A percentile compares a stretch with the other conserved stretches of the same genome.
phyloP scores from a whole-genome alignment of 2,329 filamentous ascomycete species.

The Alternaria tenuissima region DNA sequence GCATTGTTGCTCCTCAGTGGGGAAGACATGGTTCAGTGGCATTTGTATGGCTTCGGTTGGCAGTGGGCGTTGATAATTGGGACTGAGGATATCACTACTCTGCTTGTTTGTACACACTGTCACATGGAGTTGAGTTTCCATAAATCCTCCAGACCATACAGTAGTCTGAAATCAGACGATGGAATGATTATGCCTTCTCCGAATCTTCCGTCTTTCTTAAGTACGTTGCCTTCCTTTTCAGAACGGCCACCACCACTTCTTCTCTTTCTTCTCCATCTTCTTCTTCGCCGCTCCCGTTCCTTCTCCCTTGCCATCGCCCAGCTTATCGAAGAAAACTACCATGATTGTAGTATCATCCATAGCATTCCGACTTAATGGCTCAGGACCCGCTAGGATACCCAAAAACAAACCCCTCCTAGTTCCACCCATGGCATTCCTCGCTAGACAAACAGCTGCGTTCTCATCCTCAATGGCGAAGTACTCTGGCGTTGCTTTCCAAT shows the following conservation, averaged over 20 bases:
- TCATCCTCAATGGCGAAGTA: conserved; percentile 61
- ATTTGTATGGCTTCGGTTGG: neutral
- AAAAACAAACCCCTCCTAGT: conserved; percentile 52
- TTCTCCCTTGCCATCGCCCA: conserved; percentile 5
- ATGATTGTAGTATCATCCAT: conserved; percentile 63
- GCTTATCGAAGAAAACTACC: conserved; percentile 62
- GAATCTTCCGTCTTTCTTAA: no score
- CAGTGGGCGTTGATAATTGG: neutral
- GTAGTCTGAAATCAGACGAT: neutral
- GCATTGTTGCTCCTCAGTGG: neutral
- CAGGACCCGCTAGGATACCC: conserved; percentile 47
- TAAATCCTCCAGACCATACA: neutral
- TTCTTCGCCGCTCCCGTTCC: conserved; percentile 6
- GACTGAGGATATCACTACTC: conserved; percentile 1
- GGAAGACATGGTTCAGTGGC: neutral
- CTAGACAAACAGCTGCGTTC: conserved; percentile 61
- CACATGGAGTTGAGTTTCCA: neutral
- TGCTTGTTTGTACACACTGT: neutral
- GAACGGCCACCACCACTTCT: neutral
- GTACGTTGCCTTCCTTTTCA: neutral
- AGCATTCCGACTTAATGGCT: conserved; percentile 49
- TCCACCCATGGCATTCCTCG: conserved; percentile 63
- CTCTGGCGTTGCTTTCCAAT: conserved; percentile 54
- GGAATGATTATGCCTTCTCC: neutral
- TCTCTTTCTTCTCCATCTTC: conserved; percentile 23